Evolutionary conservation across 1,284 basidiomycete species (phyloP).

Genomic region (Violaceomyces palustris): DNA sequence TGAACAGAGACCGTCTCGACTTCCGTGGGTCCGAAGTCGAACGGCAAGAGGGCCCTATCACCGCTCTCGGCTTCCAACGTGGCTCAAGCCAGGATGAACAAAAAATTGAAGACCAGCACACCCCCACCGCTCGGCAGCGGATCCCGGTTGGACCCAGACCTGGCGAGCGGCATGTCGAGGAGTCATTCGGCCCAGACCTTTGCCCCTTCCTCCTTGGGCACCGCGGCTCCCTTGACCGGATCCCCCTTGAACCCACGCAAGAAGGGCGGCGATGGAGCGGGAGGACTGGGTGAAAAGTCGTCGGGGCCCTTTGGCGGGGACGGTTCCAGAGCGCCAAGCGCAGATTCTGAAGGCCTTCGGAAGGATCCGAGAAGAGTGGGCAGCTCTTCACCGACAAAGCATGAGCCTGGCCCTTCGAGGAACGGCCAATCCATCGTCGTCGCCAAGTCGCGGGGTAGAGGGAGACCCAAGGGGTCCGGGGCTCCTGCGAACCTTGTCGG

Average conservation of each 20-base stretch:
- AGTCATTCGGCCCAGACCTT: slow-evolving; percentile 21
- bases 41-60: slow-evolving; percentile 13
- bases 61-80: slow-evolving; percentile 12
- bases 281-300: too few relatives aligned
- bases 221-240: slow-evolving; percentile 15
- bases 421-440: too few relatives aligned
- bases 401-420: too few relatives aligned
- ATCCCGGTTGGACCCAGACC: not conserved
- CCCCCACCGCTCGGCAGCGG: slow-evolving; percentile 16
- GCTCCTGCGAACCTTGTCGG: too few relatives aligned
- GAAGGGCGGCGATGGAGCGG: too few relatives aligned
- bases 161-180: slow-evolving; percentile 8
- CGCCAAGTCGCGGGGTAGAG: too few relatives aligned
- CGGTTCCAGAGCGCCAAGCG: too few relatives aligned
- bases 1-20: not conserved
- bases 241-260: slow-evolving; percentile 31
- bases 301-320: too few relatives aligned
- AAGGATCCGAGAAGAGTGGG: too few relatives aligned
- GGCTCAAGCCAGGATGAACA: slow-evolving; percentile 21
- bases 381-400: too few relatives aligned
- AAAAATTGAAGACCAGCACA: slow-evolving; percentile 24
- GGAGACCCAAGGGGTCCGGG: too few relatives aligned
- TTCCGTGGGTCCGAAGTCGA: not conserved
- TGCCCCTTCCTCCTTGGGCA: slow-evolving; percentile 18
- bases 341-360: too few relatives aligned